Conservation (phyloP, 305 asterid genomes). For the Withania somnifera region DNA sequence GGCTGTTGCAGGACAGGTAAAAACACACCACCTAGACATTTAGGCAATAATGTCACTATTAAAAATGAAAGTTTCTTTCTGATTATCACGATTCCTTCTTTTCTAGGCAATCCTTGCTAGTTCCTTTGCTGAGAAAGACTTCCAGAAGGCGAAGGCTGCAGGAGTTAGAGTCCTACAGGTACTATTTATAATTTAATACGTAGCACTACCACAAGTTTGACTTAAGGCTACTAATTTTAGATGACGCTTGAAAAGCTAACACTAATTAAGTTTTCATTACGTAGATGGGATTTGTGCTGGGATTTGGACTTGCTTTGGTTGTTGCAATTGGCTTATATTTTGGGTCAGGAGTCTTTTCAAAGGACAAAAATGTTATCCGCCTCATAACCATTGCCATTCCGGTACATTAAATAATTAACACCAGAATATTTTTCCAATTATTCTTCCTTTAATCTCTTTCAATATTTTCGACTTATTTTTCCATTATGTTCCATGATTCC, state of each 20-base stretch:
- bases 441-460: not conserved
- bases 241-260: not conserved
- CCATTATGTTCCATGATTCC: not conserved
- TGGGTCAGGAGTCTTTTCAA: slow-evolving; percentile 75
- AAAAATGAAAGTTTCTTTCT: not conserved
- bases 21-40: not conserved
- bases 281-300: slow-evolving; percentile 88
- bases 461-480: not conserved
- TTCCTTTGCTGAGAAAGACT: slow-evolving; percentile 87
- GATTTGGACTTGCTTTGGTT: slow-evolving; percentile 52
- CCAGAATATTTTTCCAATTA: not conserved
- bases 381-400: slow-evolving; percentile 63
- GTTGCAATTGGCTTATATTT: slow-evolving; percentile 71
- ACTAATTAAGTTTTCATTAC: not conserved
- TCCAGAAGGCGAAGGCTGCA: slow-evolving; percentile 61
- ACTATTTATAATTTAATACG: not conserved
- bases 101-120: slow-evolving; percentile 82
- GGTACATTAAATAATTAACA: slow-evolving; percentile 16
- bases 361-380: slow-evolving; percentile 48
- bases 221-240: not conserved
- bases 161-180: slow-evolving; percentile 90
- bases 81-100: not conserved
- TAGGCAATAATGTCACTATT: not conserved
- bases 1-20: slow-evolving; percentile 97
- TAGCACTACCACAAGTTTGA: not conserved